Base-by-base conservation (phyloP, 495 filamentous ascomycete species). In the Aspergillus egyptiacus region DNA sequence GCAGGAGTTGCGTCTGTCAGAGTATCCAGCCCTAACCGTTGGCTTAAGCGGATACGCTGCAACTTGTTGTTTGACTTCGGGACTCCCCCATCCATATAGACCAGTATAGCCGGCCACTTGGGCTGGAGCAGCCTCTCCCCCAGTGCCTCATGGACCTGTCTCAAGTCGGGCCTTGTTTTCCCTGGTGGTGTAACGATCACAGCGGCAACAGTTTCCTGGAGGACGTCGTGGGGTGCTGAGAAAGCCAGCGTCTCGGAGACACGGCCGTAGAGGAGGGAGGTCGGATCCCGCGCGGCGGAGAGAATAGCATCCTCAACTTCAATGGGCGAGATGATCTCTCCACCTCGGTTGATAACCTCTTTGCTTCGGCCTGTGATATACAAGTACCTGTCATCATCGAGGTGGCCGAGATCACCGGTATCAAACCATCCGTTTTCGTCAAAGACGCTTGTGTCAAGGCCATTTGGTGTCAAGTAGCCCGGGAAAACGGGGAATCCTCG, bases 41-140 rank as follows among this genome's bases (percentile, higher is more conserved):
- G 40, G 3, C 40, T 31, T 27, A 43, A 19, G 4, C 40, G 40
- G 25, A 43, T 43, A 2, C 40, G 40, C 25, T 43, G 40, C 27
- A 43, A 18, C 15, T 43, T 43, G 40, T 43, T 43, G 14, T 43
- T 43, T 27, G 40, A 43, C 40, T 43, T 43, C 5, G 40, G 40
- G 6, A 43, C 40, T 2, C 40, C 40, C 15, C 20, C 40, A 17
- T 43, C 40, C 40, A 43, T 43, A 13, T 43, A 43, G 5, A 43
- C 40, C 5, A 43, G 5, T 8, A 43, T 11, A 32, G 20, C 20
- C 0, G 40, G 40, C 40, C 22, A 32, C 27, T 43, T 43, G 3
- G 40, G 40, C 40, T 43, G 40, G 9, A 19, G 40, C n/a, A 43
- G 20, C n/a, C 40, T 27, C 11, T 43, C 40, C 9, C 6, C 20